Conservation (phyloP, 257 asterid species). For the Solanum etuberosum region DNA sequence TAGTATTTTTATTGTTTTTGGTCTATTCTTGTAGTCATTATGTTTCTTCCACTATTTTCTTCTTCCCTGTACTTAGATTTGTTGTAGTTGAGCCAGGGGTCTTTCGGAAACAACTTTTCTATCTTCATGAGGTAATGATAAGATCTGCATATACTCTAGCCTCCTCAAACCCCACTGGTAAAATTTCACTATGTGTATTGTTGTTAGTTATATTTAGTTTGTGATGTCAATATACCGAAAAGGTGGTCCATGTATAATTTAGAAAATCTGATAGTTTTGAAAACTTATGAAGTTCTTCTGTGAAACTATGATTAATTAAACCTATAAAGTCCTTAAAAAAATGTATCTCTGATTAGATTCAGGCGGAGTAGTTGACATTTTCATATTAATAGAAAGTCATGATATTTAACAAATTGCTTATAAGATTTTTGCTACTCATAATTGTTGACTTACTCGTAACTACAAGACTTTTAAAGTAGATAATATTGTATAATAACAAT, state of each 20-base stretch:
- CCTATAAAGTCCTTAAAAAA: neutral
- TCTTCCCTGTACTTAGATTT: neutral
- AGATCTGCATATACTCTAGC: neutral
- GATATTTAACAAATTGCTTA: neutral
- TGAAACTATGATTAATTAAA: neutral
- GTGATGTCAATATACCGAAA: neutral
- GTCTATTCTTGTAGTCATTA: neutral
- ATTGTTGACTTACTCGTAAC: neutral
- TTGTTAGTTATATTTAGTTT: neutral
- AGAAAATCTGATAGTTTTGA: neutral
- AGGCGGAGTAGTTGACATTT: neutral
- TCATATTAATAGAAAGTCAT: neutral
- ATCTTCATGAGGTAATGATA: too few relatives aligned
- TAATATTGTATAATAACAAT: neutral
- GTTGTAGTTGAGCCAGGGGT: accelerated
- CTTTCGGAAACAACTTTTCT: neutral
- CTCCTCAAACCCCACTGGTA: too few relatives aligned
- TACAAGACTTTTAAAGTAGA: neutral
- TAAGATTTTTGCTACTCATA: neutral
- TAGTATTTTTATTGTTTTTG: neutral
- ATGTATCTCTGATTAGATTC: neutral
- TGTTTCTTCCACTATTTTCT: too few relatives aligned
- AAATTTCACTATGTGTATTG: too few relatives aligned
- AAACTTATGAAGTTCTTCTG: neutral
- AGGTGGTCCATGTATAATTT: neutral